Evolutionary conservation across 2,329 filamentous ascomycete species (phyloP).

Genomic region (Beauveria sp.): DNA sequence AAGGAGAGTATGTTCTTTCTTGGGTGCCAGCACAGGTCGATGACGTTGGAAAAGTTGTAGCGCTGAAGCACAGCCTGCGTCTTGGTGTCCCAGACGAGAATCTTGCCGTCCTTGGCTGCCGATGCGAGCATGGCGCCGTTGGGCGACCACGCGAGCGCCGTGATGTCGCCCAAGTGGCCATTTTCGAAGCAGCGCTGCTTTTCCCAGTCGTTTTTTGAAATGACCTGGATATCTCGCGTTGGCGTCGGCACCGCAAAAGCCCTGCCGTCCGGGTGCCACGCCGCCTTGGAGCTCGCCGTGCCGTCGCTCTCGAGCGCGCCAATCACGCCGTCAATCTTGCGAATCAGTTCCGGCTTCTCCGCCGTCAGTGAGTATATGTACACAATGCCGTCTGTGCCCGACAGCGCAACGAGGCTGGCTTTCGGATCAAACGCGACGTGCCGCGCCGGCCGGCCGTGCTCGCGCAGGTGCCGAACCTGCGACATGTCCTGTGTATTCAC

Average conservation of each 20-base stretch:
- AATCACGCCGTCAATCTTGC: conserved; percentile 80
- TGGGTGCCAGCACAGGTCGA: conserved; percentile 86
- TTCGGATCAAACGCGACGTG: conserved; percentile 82
- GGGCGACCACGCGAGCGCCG: conserved; percentile 83
- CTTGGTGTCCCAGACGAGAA: conserved; percentile 82
- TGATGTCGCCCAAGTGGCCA: conserved; percentile 78
- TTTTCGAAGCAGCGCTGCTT: conserved; percentile 71
- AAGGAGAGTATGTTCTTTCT: conserved; percentile 83
- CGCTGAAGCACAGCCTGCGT: conserved; percentile 74
- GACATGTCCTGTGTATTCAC: conserved; percentile 75
- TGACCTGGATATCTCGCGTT: conserved; percentile 73
- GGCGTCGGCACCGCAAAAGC: conserved; percentile 82
- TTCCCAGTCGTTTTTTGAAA: conserved; percentile 87
- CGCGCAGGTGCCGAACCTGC: conserved; percentile 67
- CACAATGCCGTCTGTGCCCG: conserved; percentile 79
- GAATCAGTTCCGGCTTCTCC: conserved; percentile 72
- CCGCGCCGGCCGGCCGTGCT: conserved; percentile 82
- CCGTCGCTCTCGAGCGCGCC: conserved; percentile 64
- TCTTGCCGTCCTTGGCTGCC: conserved; percentile 58
- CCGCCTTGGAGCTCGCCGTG: conserved; percentile 64
- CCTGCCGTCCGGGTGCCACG: conserved; percentile 91
- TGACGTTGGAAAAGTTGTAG: conserved; percentile 74
- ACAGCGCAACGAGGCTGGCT: conserved; percentile 67
- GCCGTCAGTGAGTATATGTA: conserved; percentile 82
- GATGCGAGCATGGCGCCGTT: conserved; percentile 83